These are phyloP conservation scores for Boletus speciosus DNA, from an alignment of 768 basidiomycete genomes.

Conservation along the genomic window DNA sequence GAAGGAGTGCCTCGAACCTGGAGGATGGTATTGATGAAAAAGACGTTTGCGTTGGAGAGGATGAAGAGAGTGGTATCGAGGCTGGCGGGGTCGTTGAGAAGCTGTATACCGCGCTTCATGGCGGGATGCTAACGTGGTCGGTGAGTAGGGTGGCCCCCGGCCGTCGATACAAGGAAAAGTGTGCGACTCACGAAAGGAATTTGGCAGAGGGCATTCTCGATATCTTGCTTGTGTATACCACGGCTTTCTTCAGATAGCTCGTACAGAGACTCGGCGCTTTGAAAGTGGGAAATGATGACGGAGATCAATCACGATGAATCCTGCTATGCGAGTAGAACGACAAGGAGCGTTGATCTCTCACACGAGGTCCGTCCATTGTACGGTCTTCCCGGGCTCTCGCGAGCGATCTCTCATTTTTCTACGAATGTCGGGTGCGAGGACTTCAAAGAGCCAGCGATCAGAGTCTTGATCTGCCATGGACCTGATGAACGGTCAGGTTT, in stretches of 20 bases:
- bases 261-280: conserved; percentile 63
- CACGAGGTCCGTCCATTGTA: conserved; percentile 96
- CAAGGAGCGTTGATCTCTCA: conserved; percentile 41
- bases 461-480: conserved; percentile 95
- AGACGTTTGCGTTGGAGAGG: conserved; percentile 89
- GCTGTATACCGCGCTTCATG: conserved; percentile 86
- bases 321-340: not conserved
- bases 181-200: conserved; percentile 76
- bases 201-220: conserved; percentile 70
- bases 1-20: conserved; percentile 43
- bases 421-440: conserved; percentile 80
- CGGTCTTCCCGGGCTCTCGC: conserved; percentile 52
- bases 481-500: conserved; percentile 40
- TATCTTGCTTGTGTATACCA: conserved; percentile 68
- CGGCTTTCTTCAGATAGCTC: conserved; percentile 57
- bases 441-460: conserved; percentile 90
- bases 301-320: not conserved
- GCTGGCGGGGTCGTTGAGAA: conserved; percentile 61
- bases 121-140: conserved; percentile 76
- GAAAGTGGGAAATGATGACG: not conserved
- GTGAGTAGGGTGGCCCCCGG: not conserved
- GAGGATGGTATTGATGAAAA: conserved; percentile 89
- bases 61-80: conserved; percentile 76
- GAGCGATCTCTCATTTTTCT: conserved; percentile 52
- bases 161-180: not conserved